Evolutionary conservation across 1,284 basidiomycete genomes (phyloP), one percentile per base, ranked within the genome.

Genomic region (Apiotrichum gracile): DNA sequence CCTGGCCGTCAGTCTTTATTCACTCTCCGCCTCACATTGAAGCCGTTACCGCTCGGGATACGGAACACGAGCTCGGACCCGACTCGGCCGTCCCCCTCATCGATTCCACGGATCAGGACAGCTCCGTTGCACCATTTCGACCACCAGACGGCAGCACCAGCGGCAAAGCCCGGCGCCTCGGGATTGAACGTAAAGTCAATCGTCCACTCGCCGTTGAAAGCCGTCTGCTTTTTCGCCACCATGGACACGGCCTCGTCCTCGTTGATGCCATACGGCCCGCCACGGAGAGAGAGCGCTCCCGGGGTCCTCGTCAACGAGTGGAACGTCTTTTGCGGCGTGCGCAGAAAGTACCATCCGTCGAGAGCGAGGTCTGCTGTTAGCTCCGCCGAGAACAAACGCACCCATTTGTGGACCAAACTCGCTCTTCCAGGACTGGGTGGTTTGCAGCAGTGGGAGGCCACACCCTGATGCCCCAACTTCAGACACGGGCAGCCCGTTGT

Each of bases 141-240:
- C 48, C 29, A 31, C 49, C 49, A 63, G 3, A 63, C 62, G 13
- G 41, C 51, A 17, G 51, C 54, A 1, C 62, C 62, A 2, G 62
- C 62, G 29, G 54, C 62, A n/a, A 61, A 47, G 4, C 55, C 58
- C 2, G 31, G 9, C 14, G 22, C 24, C 14, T 41, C 45, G 21
- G 60, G 60, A 5, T 17, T 26, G 31, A 60, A 63, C 21, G 35
- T 47, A 26, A 58, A 61, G n/a, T 44, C 47, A 13, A 55, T 51
- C 4, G 26, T 34, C 62, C 62, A 63, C 6, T 40, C 25, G 5
- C 51, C 54, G 16, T 13, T 29, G 47, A 60, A 59, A 1, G 47
- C 45, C 5, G 54, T 51, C 39, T 63, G 62, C 41, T 61, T 61
- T n/a, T 47, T 51, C 16, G 54, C 44, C 10, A 63, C 27, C 42